Base-by-base conservation (phyloP, 352 stramenopile genomes). In the Globisporangium mamillatum region DNA sequence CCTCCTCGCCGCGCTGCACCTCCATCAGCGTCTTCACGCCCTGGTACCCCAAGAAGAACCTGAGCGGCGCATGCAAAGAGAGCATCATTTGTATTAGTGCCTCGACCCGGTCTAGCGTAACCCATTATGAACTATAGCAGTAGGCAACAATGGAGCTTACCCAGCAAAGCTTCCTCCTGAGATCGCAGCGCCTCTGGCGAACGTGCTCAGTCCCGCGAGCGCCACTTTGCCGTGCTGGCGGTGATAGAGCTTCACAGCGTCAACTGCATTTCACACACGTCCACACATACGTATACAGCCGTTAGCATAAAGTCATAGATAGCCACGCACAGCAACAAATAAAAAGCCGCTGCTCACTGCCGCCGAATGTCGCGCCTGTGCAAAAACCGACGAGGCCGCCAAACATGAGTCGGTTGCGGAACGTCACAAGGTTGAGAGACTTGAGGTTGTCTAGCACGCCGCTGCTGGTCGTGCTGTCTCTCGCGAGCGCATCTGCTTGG, bases 21-120 rank as follows among this genome's bases (percentile, higher is more conserved):
- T 90, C 75, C 52, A 94, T 64, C 32, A 81, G 78, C 46, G 84
- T 91, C 77, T 92, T 92, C 25, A 90, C 72, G 36, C 86, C 86
- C 63, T 89, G 86, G 70, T 92, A 94, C 61, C 78, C 66, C 32
- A 89, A 77, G 80, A 94, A 94, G 68, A 94, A 94, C 9, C 83
- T 92, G 57, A 60, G 27, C 12, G 5, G 7, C 27, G n/a, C 24
- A 59, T 56, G 14, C 3, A 27, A 20, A 20, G 12, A 18, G 12
- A 34, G 29, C 24, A 24, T 12, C 25, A n/a, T 34, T 10, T 3
- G 4, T 10, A 41, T 59, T n/a, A 59, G 25, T 22, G 5, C 25
- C 25, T 59, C 4, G 16, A 41, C 4, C 20, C 4, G 16, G 41
- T n/a, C 18, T 52, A 24, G 16, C 18, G 6, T 50, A n/a, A 9